Percentiles rank a stretch among this genome's conserved stretches.
phyloP scores from a whole-genome alignment of 805 yeast species.

The Kodamaea hsintzibuensis region DNA sequence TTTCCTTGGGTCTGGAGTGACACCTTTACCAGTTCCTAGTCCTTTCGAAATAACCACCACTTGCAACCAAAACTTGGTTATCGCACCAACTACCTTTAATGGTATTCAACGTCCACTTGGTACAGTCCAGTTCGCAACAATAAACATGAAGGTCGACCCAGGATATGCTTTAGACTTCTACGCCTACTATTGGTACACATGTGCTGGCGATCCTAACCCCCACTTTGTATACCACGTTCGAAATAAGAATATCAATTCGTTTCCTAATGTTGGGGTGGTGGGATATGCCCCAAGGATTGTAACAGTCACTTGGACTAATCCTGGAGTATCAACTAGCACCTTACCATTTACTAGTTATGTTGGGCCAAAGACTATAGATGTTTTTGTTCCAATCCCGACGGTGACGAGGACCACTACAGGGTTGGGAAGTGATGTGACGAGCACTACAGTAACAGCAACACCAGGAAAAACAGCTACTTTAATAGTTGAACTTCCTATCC shows the following conservation, averaged over 20 bases:
- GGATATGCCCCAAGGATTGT: neutral
- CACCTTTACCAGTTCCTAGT: neutral
- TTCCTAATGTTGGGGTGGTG: neutral
- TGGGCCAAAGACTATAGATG: neutral
- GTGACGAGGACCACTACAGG: slow-evolving; percentile 5
- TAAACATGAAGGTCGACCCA: too few species aligned
- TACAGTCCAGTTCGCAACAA: too few species aligned
- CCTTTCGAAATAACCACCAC: too few species aligned
- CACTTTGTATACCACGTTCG: too few species aligned
- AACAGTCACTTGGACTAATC: slow-evolving; percentile 6
- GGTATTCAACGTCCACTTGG: too few species aligned
- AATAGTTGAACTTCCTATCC: slow-evolving; percentile 13
- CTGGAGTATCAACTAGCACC: slow-evolving; percentile 5
- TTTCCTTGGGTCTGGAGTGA: neutral
- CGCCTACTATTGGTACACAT: too few species aligned
- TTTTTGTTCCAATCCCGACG: neutral
- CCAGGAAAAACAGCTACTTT: slow-evolving; percentile 12
- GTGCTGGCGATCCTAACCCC: too few species aligned
- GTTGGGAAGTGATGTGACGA: slow-evolving; percentile 8
- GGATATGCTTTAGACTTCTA: too few species aligned
- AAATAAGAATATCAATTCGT: too few species aligned
- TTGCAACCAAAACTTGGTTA: neutral
- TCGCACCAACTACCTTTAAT: too few species aligned
- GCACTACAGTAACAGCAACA: slow-evolving; percentile 9
- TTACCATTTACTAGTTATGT: slow-evolving; percentile 7